Percentiles rank a stretch among this genome's conserved stretches.
Conservation (phyloP, 495 filamentous ascomycete genomes). For the Aspergillus ostianus region DNA sequence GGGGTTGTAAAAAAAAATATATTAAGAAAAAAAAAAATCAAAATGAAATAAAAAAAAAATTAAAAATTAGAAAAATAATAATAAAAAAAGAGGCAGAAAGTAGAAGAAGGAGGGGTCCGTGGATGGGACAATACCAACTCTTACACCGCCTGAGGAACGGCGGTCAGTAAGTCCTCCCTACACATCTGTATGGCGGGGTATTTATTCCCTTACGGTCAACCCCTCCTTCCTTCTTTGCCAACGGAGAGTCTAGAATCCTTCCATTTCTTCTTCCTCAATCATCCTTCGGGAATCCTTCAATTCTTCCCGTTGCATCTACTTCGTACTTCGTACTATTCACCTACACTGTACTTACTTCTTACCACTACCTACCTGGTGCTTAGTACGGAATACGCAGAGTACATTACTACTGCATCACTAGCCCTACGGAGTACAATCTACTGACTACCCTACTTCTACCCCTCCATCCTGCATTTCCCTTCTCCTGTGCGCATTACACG, state of each 20-base stretch:
- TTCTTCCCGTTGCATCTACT: not conserved
- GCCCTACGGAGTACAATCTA: not conserved
- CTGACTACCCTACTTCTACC: not conserved
- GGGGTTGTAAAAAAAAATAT: slow-evolving; percentile 11
- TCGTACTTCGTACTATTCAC: too few relatives aligned
- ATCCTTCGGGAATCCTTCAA: not conserved
- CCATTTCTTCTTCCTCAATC: not conserved
- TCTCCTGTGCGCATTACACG: not conserved
- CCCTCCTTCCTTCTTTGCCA: not conserved
- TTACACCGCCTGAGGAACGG: not conserved
- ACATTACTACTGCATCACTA: not conserved
- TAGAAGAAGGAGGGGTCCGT: slow-evolving; percentile 6
- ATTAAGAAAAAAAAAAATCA: slow-evolving; percentile 15
- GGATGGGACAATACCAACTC: not conserved
- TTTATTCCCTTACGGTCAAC: not conserved
- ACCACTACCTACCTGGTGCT: too few relatives aligned
- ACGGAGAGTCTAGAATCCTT: slow-evolving; percentile 7
- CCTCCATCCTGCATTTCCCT: not conserved
- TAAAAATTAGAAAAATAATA: slow-evolving; percentile 16
- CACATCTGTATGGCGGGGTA: not conserved
- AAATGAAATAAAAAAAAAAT: slow-evolving; percentile 10
- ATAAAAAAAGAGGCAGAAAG: slow-evolving; percentile 7
- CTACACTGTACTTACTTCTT: too few relatives aligned
- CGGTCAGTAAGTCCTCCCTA: not conserved
- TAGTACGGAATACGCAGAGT: too few relatives aligned